Percentiles rank a stretch among this genome's conserved stretches.
Conservation (phyloP, 2,329 filamentous ascomycete species). For the Penicillium psychrosexuale region DNA sequence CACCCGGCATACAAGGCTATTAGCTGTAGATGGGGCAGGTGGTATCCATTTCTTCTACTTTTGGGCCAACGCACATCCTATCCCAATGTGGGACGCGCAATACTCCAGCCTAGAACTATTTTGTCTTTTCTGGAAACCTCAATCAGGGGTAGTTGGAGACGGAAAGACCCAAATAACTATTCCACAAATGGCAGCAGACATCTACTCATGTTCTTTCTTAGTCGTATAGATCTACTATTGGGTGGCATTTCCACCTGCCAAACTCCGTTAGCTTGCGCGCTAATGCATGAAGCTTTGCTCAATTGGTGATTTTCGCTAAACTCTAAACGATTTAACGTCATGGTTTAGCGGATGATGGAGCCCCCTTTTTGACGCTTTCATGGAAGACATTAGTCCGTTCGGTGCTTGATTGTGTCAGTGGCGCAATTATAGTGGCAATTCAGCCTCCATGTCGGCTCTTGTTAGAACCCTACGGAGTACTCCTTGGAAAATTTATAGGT, state of each 20-base stretch:
- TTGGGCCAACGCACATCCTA: not conserved
- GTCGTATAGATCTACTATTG: not conserved
- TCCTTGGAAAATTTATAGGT: not conserved
- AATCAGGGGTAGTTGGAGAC: not conserved
- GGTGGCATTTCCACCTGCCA: not conserved
- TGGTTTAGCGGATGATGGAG: not conserved
- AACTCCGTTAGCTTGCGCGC: constrained; percentile 1
- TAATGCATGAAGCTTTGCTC: not conserved
- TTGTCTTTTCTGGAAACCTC: not conserved
- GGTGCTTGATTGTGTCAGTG: not conserved
- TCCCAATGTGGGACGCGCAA: not conserved
- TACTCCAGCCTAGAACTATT: not conserved
- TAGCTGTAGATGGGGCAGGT: not conserved
- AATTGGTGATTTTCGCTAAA: not conserved
- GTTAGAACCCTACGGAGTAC: too few relatives aligned
- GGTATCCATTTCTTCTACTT: not conserved
- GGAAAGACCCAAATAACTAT: not conserved
- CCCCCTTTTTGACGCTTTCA: not conserved
- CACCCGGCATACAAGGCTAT: not conserved
- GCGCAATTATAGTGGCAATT: not conserved
- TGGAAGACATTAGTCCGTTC: not conserved
- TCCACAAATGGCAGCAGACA: not conserved
- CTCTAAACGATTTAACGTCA: not conserved
- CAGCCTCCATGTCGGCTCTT: not conserved
- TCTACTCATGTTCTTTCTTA: not conserved